Conservation (phyloP, 129 eudicot genomes). For the Artemisia tridentata region DNA sequence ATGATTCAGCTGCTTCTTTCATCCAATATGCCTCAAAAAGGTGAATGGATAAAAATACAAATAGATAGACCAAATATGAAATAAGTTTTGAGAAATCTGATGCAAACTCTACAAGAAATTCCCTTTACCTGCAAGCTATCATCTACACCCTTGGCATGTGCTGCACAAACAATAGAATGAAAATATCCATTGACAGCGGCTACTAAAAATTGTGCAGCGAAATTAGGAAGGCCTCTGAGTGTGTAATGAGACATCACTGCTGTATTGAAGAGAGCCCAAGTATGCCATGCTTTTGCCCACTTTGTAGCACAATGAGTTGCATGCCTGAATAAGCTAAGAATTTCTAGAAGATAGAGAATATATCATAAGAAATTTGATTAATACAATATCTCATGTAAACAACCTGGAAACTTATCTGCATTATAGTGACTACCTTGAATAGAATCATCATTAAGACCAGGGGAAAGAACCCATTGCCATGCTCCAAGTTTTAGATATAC, state of each 20-base stretch:
- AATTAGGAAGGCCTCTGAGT: too few relatives aligned
- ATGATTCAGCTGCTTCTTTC: too few relatives aligned
- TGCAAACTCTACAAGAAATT: not conserved
- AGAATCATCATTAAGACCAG: conserved; percentile 79
- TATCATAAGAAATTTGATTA: conserved; percentile 12
- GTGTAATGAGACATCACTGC: too few relatives aligned
- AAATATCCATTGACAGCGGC: conserved; percentile 97
- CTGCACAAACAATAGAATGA: conserved; percentile 96
- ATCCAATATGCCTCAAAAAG: not conserved
- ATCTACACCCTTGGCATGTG: conserved; percentile 89
- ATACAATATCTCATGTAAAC: not conserved
- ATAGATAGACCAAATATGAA: too few relatives aligned
- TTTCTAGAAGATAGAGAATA: conserved; percentile 43
- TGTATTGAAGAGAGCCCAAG: too few relatives aligned
- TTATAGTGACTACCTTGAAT: conserved; percentile 55
- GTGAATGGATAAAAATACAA: too few relatives aligned
- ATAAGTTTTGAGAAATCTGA: too few relatives aligned
- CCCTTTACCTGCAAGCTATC: conserved; percentile 88
- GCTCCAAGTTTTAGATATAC: conserved; percentile 72
- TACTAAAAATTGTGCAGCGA: conserved; percentile 77
- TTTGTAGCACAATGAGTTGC: conserved; percentile 83
- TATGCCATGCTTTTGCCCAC: conserved; percentile 98
- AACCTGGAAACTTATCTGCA: conserved; percentile 4
- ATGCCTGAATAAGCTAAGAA: conserved; percentile 63
- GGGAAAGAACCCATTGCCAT: conserved; percentile 94